These are phyloP conservation scores for Ustilago shanxiensis DNA, from an alignment of 1,284 basidiomycete genomes.

Conservation along the genomic window DNA sequence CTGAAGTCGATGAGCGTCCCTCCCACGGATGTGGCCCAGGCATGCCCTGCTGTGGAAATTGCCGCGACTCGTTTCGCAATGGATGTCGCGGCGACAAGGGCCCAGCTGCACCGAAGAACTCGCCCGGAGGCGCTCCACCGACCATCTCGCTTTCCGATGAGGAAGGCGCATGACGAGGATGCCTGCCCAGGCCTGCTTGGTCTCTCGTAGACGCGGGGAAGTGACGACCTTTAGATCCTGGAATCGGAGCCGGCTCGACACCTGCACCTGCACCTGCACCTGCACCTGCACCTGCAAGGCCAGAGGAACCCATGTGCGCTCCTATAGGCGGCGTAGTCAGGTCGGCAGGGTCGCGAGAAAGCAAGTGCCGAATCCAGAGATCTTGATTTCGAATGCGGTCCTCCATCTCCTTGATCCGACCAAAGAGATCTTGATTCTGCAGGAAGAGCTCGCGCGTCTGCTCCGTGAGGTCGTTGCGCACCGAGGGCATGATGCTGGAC, in stretches of 20 bases:
- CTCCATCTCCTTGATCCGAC: conserved; percentile 47
- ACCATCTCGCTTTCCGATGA: conserved; percentile 17
- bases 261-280: conserved; percentile 8
- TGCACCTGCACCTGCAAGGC: conserved; percentile 7
- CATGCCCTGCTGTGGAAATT: conserved; percentile 11
- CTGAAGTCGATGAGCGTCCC: conserved; percentile 11
- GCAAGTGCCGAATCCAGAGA: conserved; percentile 45
- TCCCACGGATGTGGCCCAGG: conserved; percentile 19
- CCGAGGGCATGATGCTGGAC: conserved; percentile 48
- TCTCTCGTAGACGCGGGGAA: conserved; percentile 19
- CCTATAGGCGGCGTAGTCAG: conserved; percentile 24
- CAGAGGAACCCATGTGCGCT: conserved; percentile 13
- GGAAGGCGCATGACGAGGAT: conserved; percentile 16
- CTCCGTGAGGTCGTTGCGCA: conserved; percentile 50
- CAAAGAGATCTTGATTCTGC: conserved; percentile 50
- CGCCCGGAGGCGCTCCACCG: neutral
- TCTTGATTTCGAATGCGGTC: conserved; percentile 50
- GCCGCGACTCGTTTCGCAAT: conserved; percentile 20
- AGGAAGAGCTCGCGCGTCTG: conserved; percentile 52
- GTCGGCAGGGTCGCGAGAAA: conserved; percentile 36
- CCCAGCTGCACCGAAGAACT: conserved; percentile 22
- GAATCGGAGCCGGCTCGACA: conserved; percentile 4
- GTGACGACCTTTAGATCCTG: conserved; percentile 1
- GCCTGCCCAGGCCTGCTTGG: conserved; percentile 4
- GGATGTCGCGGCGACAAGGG: conserved; percentile 33